phyloP scores from a whole-genome alignment of 352 stramenopile species.

The Phytophthora podocarpi region DNA sequence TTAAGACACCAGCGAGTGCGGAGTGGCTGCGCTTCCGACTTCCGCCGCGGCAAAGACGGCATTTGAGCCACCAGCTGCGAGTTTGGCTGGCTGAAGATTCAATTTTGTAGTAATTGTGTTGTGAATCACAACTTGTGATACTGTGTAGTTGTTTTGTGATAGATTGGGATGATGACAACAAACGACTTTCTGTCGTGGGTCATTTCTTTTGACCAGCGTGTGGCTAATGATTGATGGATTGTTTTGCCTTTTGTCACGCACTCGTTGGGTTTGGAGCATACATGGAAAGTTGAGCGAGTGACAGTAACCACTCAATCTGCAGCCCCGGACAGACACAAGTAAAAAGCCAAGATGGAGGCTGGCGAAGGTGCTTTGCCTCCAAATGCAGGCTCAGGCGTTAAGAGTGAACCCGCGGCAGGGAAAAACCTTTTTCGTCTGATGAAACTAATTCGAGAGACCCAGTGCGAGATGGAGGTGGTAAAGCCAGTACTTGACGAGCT shows the following conservation, averaged over 20 bases:
- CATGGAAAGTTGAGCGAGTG: conserved; percentile 2
- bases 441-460: conserved; percentile 46
- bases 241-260: no score
- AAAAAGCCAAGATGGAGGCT: not conserved
- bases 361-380: not conserved
- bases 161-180: no score
- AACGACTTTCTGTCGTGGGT: no score
- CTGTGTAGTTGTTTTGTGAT: no score
- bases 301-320: conserved; percentile 17
- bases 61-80: conserved; percentile 65
- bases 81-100: conserved; percentile 51
- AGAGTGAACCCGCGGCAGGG: conserved; percentile 1
- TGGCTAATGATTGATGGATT: no score
- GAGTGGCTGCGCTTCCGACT: conserved; percentile 75
- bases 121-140: no score
- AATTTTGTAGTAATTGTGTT: conserved; percentile 26
- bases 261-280: no score
- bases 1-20: conserved; percentile 33
- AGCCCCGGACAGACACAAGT: not conserved
- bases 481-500: conserved; percentile 75
- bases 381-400: not conserved
- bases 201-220: no score
- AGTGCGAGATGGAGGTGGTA: conserved; percentile 72
- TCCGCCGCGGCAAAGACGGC: conserved; percentile 49
- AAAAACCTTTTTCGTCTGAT: conserved; percentile 53